phyloP scores from a whole-genome alignment of 192 early-diverging fungal genomes.

The Rhizoclosmatium globosum region DNA sequence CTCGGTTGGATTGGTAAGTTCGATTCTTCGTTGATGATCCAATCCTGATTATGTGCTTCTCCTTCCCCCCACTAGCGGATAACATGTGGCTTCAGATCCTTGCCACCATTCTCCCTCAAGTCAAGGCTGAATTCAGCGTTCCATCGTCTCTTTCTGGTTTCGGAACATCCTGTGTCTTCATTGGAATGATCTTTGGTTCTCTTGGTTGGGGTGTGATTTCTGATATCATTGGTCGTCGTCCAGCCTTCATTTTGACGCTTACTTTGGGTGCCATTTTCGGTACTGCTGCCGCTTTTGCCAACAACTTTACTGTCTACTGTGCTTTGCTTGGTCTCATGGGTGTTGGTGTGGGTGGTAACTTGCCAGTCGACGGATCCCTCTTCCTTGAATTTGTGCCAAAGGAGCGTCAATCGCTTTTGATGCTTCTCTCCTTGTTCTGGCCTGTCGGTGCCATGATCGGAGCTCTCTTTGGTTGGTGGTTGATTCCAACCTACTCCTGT shows the following conservation, averaged over 20 bases:
- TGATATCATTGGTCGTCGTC: constrained; percentile 77
- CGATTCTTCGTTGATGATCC: background rate
- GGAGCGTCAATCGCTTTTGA: constrained; percentile 80
- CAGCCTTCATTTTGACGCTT: constrained; percentile 80
- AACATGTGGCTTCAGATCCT: constrained; percentile 57
- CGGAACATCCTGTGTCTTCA: constrained; percentile 54
- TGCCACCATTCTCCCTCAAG: constrained; percentile 76
- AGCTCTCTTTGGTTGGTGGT: constrained; percentile 66
- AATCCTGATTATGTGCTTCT: background rate
- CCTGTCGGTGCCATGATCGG: constrained; percentile 80
- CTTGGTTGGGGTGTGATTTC: constrained; percentile 82
- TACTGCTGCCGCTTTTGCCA: constrained; percentile 68
- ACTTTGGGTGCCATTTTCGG: constrained; percentile 76
- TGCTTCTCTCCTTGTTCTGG: constrained; percentile 84
- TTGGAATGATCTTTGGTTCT: constrained; percentile 85
- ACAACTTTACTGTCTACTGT: constrained; percentile 59
- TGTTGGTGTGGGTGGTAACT: constrained; percentile 21
- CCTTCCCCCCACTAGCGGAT: background rate
- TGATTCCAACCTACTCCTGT: constrained; percentile 67
- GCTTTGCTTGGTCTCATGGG: background rate
- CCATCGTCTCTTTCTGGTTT: constrained; percentile 70
- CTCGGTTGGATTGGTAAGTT: constrained; percentile 12
- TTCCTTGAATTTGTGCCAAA: constrained; percentile 85
- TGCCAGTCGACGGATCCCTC: constrained; percentile 5
- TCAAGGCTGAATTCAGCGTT: constrained; percentile 79